Conservation (phyloP, 208 protist species). For the Acanthamoeba castellanii region DNA sequence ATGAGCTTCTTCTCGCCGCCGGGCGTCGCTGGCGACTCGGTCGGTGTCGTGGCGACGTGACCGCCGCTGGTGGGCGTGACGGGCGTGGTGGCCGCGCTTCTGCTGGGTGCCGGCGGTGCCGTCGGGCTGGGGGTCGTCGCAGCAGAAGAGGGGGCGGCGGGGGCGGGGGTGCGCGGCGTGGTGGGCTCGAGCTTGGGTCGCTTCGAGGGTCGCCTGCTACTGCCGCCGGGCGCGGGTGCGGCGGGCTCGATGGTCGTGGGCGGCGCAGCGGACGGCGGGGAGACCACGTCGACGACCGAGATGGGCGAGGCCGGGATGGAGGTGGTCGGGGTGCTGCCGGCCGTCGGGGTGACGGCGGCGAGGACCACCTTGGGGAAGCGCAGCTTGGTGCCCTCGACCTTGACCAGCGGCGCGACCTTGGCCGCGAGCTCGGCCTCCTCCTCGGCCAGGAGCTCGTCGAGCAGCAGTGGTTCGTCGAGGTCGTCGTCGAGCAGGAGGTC, state of each 20-base stretch:
- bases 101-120: background rate
- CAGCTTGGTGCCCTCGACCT: slow-evolving; percentile 69
- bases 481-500: background rate
- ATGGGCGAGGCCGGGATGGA: background rate
- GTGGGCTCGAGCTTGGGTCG: background rate
- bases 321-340: background rate
- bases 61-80: too few relatives aligned
- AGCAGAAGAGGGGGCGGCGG: background rate
- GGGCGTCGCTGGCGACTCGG: background rate
- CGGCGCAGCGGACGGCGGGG: background rate
- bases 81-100: background rate
- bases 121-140: background rate
- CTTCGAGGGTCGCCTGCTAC: background rate
- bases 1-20: slow-evolving; percentile 62
- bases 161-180: background rate
- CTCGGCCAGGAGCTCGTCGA: background rate
- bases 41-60: background rate
- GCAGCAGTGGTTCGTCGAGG: background rate
- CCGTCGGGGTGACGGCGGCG: background rate
- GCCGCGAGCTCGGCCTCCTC: background rate
- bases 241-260: background rate
- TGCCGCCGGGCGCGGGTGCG: background rate
- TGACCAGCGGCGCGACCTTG: slow-evolving; percentile 19
- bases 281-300: background rate
- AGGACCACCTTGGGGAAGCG: slow-evolving; percentile 71